phyloP scores from a whole-genome alignment of 2,329 filamentous ascomycete genomes.

The Fusarium metavorans region DNA sequence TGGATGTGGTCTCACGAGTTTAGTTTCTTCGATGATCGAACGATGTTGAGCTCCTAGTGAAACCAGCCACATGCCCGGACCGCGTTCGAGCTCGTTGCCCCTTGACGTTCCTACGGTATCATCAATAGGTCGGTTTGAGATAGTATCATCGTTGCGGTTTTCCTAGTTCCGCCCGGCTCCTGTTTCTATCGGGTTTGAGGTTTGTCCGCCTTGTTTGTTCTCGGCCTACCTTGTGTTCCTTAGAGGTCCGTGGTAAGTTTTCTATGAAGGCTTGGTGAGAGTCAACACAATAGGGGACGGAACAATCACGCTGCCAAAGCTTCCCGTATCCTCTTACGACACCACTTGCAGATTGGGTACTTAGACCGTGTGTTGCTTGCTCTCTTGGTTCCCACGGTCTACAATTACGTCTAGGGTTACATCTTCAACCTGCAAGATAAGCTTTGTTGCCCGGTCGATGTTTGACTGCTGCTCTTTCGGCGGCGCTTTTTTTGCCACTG shows the following conservation, averaged over 20 bases:
- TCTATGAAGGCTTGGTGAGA: background rate
- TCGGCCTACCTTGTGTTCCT: background rate
- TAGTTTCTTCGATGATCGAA: background rate
- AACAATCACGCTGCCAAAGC: background rate
- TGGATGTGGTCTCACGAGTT: background rate
- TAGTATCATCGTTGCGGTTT: background rate
- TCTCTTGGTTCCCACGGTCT: background rate
- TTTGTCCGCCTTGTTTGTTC: background rate
- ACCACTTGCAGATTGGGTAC: background rate
- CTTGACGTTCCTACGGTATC: background rate
- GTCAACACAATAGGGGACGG: background rate
- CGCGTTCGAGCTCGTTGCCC: background rate
- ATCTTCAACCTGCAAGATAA: background rate
- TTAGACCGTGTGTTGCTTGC: background rate
- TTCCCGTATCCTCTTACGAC: background rate
- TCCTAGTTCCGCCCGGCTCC: background rate
- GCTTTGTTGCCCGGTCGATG: background rate
- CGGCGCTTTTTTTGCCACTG: background rate
- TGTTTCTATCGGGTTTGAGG: background rate
- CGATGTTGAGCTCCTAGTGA: background rate
- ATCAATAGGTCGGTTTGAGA: background rate
- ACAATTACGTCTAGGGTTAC: background rate
- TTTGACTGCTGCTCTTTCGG: background rate
- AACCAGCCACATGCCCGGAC: background rate
- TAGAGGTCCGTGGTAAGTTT: background rate